Percentiles rank a stretch among this genome's conserved stretches.
Conservation (phyloP, 139 green algal genomes). For the Parachlorella kessleri region DNA sequence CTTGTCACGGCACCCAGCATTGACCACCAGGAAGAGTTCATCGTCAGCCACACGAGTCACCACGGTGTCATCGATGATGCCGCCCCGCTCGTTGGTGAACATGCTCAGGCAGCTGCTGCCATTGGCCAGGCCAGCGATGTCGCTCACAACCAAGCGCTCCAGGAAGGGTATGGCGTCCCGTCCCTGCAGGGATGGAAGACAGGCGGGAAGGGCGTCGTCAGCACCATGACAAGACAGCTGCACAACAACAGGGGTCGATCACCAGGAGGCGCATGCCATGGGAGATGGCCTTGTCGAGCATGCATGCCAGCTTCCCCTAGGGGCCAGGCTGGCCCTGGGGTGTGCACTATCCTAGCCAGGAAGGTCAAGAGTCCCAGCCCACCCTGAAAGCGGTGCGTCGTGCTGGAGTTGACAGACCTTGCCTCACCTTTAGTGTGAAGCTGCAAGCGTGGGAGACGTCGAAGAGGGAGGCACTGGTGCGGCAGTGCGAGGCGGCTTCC, state of each 20-base stretch:
- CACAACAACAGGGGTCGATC: too few species aligned
- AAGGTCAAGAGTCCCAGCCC: too few species aligned
- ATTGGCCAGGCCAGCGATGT: constrained; percentile 82
- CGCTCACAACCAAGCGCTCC: constrained; percentile 90
- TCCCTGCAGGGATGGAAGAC: too few species aligned
- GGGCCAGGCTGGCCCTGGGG: too few species aligned
- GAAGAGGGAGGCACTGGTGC: constrained; percentile 88
- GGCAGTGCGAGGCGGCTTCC: constrained; percentile 90
- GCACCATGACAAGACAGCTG: too few species aligned
- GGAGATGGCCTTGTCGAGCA: too few species aligned
- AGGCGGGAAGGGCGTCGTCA: too few species aligned
- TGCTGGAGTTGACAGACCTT: neutral
- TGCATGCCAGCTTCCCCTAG: too few species aligned
- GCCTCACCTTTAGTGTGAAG: constrained; percentile 83
- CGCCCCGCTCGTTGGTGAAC: constrained; percentile 97
- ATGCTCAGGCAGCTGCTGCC: constrained; percentile 87
- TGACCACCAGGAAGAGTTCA: constrained; percentile 97
- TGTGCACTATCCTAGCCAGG: too few species aligned
- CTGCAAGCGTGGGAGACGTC: constrained; percentile 99
- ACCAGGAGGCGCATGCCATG: too few species aligned
- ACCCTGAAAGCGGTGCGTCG: neutral
- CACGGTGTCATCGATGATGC: constrained; percentile 97
- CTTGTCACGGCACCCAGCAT: constrained; percentile 97
- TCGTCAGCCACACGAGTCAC: constrained; percentile 55
- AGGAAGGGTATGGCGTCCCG: constrained; percentile 94